Evolutionary conservation across 2,329 filamentous ascomycete genomes (phyloP), one percentile per base, ranked within the genome.

Genomic region (Beauveria caledonica): DNA sequence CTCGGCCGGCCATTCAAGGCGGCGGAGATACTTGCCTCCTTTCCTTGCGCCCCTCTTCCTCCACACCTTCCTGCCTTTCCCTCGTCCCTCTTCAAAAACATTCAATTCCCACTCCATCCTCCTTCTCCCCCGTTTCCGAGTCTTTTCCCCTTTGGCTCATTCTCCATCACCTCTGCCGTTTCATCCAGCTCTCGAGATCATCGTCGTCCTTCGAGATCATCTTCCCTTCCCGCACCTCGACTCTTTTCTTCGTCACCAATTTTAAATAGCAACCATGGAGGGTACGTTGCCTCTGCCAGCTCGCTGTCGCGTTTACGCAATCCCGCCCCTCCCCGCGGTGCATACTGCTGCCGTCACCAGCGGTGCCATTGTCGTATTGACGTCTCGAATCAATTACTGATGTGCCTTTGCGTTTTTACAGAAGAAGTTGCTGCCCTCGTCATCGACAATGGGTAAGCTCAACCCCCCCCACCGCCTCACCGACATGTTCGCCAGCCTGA

Each of bases 381-480:
- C 62, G 50, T 60, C 64, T 49, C 48, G 52, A 42, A 42, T 58
- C 60, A 63, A 62, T 71, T 64, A 72, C 82, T 83, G 68, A 82
- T 74, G 25, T 39, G 67, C 63, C 68, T 68, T 75, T 65, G 70
- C 65, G 64, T 65, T 66, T 81, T 21, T 56, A 80, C 77, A 97
- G 94, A 99, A 87, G 94, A 99, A 91, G 94, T 99, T 82, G 94
- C 94, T 80, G 94, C 94, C 81, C 92, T 99, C 90, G 94, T 99
- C 82, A 97, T 99, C 84, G 94, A 99, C 92, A 99, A 99, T 97
- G 94, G 94, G 94, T 99, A 93, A 90, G 92, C 83, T 80, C 73
- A 70, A 67, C 69, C 50, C 42, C 69, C 69, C 70, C 66, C 62
- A 62, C 63, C 66, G 64, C 63, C 64, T 76, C 73, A 75, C 74